Evolutionary conservation across 352 stramenopile genomes (phyloP), one percentile per base, ranked within the genome.

Genomic region (Phytophthora vignae): DNA sequence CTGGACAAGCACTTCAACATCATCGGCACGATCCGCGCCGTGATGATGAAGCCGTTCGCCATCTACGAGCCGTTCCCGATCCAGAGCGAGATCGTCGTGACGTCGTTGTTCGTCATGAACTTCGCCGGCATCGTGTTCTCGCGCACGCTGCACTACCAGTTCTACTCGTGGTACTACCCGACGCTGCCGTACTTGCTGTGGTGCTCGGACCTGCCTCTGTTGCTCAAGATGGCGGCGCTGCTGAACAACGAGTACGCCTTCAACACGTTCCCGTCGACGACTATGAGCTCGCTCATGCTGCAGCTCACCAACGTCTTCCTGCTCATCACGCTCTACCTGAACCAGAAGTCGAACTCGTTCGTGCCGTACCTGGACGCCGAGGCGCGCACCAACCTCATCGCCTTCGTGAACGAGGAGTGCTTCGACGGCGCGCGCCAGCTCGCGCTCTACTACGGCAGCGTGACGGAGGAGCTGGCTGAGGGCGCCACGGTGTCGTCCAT

Each of bases 91-190:
- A 90, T 96, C 38, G 70, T 96, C n/a, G 84, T 95, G 48, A 96
- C 86, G 55, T 93, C 85, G 6, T 72, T 98, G 21, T 98, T 98
- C 55, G 78, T 80, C 14, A 92, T 93, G 71, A 99, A 99, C 80
- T 99, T 98, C 78, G 86, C 99, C 53, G 98, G 98, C 55, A 97
- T 99, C 56, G 92, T 88, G 54, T 99, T 99, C 79, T 90, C 96
- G 36, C 85, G 98, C 40, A 99, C 96, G 46, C 74, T 99, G 68
- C 98, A 99, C 83, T 99, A 99, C 84, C 98, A 99, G 83, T 99
- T 99, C 71, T 98, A 98, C 76, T 81, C 84, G 27, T 99, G 96
- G 96, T 99, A 99, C 81, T 99, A 98, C 76, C 89, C 97, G 63
- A 96, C 96, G 25, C 68, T 99, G 36, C 96, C 97, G 15, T 98